Evolutionary conservation across 768 basidiomycete species (phyloP).

Genomic region (Rhizopogon rudus): DNA sequence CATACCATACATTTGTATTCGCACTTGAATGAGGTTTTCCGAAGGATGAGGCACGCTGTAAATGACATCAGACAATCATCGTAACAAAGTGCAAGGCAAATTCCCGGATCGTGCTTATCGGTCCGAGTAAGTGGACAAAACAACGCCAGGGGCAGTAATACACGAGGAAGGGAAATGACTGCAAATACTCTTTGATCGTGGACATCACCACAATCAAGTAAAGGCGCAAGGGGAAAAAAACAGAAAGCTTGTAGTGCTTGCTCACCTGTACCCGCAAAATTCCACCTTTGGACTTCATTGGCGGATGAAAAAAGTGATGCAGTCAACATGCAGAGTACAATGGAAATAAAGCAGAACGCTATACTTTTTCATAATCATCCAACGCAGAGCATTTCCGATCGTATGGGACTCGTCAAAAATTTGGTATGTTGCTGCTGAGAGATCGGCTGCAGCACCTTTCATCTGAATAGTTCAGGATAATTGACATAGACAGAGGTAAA

Average conservation of each 20-base stretch:
- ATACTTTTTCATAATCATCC: constrained; percentile 99
- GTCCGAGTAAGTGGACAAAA: constrained; percentile 7
- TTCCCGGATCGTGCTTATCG: neutral
- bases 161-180: neutral
- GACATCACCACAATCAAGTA: neutral
- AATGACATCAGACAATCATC: neutral
- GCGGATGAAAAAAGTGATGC: neutral
- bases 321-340: neutral
- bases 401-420: constrained; percentile 95
- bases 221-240: neutral
- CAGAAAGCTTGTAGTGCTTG: neutral
- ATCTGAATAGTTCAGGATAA: constrained; percentile 45
- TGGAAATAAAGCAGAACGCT: constrained; percentile 17
- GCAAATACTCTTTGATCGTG: neutral
- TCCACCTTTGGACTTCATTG: constrained; percentile 83
- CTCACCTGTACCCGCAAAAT: constrained; percentile 95
- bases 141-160: neutral
- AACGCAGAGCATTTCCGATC: constrained; percentile 88
- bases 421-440: constrained; percentile 88
- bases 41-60: constrained; percentile 79
- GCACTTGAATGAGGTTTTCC: constrained; percentile 91
- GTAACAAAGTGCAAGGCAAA: neutral
- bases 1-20: constrained; percentile 99
- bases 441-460: constrained; percentile 73
- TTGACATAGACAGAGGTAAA: neutral